These are phyloP conservation scores for Perkinsus marinus DNA, from an alignment of 169 alveolate genomes.

Conservation along the genomic window DNA sequence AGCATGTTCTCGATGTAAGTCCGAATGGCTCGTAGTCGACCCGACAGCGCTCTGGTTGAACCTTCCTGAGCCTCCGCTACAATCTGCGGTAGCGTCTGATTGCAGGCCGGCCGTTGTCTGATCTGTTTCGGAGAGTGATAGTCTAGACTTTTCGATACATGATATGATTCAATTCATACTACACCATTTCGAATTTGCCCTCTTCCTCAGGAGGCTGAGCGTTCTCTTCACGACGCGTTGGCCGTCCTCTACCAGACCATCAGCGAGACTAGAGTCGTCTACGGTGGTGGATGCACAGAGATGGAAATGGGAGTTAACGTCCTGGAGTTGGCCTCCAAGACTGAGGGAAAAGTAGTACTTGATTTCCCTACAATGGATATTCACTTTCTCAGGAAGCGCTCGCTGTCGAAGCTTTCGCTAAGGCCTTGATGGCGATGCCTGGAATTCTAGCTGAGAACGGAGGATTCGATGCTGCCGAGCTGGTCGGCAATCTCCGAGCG, in stretches of 20 bases:
- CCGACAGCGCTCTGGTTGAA: no score
- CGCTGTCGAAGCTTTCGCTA: conserved; percentile 94
- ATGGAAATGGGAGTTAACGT: conserved; percentile 94
- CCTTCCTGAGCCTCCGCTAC: no score
- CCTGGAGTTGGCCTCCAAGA: conserved; percentile 76
- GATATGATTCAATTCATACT: not conserved
- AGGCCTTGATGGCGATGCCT: conserved; percentile 91
- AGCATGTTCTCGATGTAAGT: conserved; percentile 80
- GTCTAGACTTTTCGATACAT: not conserved
- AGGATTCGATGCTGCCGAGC: conserved; percentile 94
- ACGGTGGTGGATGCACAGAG: conserved; percentile 98
- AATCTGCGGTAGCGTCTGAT: no score
- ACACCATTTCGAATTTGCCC: not conserved
- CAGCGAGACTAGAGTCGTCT: conserved; percentile 67
- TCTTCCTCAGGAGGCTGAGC: conserved; percentile 87
- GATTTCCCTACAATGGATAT: not conserved
- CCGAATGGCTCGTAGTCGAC: no score
- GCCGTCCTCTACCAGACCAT: conserved; percentile 92
- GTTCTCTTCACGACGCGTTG: conserved; percentile 97
- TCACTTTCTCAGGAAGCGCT: conserved; percentile 52
- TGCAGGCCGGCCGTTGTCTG: no score
- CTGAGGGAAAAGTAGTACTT: conserved; percentile 72
- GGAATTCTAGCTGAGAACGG: conserved; percentile 93
- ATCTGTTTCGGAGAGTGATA: no score
- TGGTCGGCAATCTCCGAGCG: conserved; percentile 85